These are phyloP conservation scores for Hypoxylon intermedium DNA, from an alignment of 495 filamentous ascomycete genomes.

Conservation along the genomic window DNA sequence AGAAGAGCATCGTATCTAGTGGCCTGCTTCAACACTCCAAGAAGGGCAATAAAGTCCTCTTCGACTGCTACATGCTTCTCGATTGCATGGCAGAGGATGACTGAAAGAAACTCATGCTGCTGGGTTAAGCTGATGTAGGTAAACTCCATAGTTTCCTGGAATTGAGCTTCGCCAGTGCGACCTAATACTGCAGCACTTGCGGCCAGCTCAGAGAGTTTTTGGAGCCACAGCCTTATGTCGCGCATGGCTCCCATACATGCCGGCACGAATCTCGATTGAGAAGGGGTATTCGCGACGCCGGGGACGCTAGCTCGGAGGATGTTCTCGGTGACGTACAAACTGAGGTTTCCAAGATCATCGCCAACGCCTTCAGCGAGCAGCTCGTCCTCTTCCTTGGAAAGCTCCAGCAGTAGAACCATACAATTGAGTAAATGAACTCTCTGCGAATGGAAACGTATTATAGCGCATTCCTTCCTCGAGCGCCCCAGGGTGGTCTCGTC, in stretches of 20 bases:
- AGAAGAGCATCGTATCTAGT: conserved; percentile 39
- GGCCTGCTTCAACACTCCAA: conserved; percentile 67
- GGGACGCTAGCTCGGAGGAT: conserved; percentile 47
- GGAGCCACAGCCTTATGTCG: conserved; percentile 74
- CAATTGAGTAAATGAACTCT: conserved; percentile 81
- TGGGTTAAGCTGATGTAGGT: conserved; percentile 74
- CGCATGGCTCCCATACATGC: conserved; percentile 77
- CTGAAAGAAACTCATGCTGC: conserved; percentile 88
- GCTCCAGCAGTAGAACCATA: conserved; percentile 74
- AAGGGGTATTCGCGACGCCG: conserved; percentile 16
- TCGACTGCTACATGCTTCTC: conserved; percentile 71
- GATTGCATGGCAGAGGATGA: conserved; percentile 76
- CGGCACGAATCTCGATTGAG: conserved; percentile 58
- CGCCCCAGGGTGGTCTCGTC: conserved; percentile 70
- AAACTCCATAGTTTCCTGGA: conserved; percentile 74
- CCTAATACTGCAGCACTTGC: conserved; percentile 74
- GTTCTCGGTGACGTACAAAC: conserved; percentile 46
- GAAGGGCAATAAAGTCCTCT: conserved; percentile 74
- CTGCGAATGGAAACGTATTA: conserved; percentile 84
- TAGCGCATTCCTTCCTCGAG: conserved; percentile 70
- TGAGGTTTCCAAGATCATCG: conserved; percentile 45
- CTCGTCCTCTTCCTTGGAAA: conserved; percentile 66
- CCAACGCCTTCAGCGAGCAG: conserved; percentile 47
- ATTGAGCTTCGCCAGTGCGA: conserved; percentile 66
- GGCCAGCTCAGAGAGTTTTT: conserved; percentile 71